Evolutionary conservation across 2,329 filamentous ascomycete species (phyloP), one percentile per base, ranked within the genome.

Genomic region (Sporothrix globosa): DNA sequence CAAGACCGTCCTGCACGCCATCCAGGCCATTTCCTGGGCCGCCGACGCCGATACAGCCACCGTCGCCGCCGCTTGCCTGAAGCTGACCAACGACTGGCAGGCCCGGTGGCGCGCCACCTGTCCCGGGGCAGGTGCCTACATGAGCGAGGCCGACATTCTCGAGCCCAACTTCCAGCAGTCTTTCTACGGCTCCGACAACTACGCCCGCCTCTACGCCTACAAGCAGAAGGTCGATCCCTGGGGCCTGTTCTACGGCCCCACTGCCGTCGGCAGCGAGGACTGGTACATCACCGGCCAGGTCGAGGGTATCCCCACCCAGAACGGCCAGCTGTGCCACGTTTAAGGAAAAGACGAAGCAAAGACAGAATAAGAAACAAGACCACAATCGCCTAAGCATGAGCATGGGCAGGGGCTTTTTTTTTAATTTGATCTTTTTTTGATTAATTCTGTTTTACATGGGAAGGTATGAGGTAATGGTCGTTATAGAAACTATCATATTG

Each of bases 131-230:
- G 81, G 81, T 3, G 76, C 78, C 14, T 83, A 82, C 73, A 74
- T 78, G 60, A 82, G 81, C 72, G 81, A 83, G 74, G 80, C 76
- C 5, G 78, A 81, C 70, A 72, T 76, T 2, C 76, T 78, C 24
- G 79, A 75, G 71, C 74, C 76, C 17, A 73, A 80, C 60, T 81
- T 77, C 76, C 76, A 77, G 69, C 70, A 76, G 56, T 75, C 77
- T 3, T 80, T 80, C 74, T 81, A 76, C 74, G 80, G 79, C 13
- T 69, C 66, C 17, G 73, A 50, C 54, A 77, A 80, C 48, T 81
- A 81, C 61, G 69, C 67, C 1, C 71, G 71, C 9, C 75, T 81
- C 3, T 74, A 77, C 14, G 70, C 74, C 4, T 72, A 77, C 53
- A 79, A 81, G 78, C 75, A 74, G 69, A 72, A 75, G 48, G 75